Evolutionary conservation across 1,284 basidiomycete genomes (phyloP).

Genomic region (Gomphus bonarii): DNA sequence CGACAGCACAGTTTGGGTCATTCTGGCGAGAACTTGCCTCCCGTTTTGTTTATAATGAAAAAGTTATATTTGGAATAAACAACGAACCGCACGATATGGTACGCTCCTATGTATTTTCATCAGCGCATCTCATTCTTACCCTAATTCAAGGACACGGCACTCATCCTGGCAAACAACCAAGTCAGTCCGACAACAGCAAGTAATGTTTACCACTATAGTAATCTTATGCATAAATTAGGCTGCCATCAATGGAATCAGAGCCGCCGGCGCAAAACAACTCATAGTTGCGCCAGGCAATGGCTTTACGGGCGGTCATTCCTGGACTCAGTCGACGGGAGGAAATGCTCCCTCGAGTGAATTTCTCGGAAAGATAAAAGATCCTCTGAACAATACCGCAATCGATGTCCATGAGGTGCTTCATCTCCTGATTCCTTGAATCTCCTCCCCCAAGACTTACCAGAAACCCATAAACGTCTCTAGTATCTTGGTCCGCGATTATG

Average conservation of each 20-base stretch:
- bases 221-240: constrained; percentile 15
- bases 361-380: constrained; percentile 31
- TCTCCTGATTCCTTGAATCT: background rate
- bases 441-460: background rate
- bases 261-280: constrained; percentile 30
- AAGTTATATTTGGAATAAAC: constrained; percentile 18
- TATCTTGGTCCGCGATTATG: constrained; percentile 14
- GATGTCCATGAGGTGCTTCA: constrained; percentile 32
- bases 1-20: constrained; percentile 22
- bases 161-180: constrained; percentile 32
- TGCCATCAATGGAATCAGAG: constrained; percentile 33
- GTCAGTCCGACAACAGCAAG: background rate
- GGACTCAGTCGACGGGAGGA: constrained; percentile 27
- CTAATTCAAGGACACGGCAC: constrained; percentile 19
- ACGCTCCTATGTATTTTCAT: background rate
- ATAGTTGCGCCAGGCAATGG: constrained; percentile 37
- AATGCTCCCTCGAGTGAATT: constrained; percentile 30
- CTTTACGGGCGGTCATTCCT: constrained; percentile 36
- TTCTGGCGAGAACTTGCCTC: constrained; percentile 18
- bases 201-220: background rate
- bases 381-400: constrained; percentile 32
- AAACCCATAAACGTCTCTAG: background rate
- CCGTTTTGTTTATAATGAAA: constrained; percentile 16
- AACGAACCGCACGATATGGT: constrained; percentile 39
- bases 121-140: background rate